Base-by-base conservation (phyloP, 805 yeast genomes). In the Spathaspora sp. region DNA sequence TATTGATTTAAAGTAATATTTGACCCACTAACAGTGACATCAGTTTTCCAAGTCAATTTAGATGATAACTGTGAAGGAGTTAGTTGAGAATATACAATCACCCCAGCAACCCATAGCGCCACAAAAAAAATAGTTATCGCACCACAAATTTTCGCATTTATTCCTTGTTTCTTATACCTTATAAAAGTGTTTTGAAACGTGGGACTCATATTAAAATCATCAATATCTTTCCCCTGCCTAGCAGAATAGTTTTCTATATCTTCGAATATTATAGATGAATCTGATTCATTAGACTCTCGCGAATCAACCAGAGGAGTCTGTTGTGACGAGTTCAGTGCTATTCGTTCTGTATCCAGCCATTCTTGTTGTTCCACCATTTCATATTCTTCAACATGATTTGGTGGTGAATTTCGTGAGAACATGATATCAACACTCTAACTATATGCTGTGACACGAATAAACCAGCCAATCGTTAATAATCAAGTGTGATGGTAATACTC, bases 1-100 rank as follows among this genome's bases (percentile, higher is more conserved):
- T 69, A 74, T 3, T 53, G 46, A 45, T 67, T 67, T 29, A 74
- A 57, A 0, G 71, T 63, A n/a, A 69, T 54, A 51, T 72, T 72
- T 32, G 60, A 55, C 26, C 66, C 67, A 40, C 61, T 59, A 28
- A 65, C 52, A 19, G 48, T 54, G 5, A 64, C 55, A 48, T 56
- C 58, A 3, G 70, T 61, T 3, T 56, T 52, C 56, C 59, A 51
- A 1, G 65, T 56, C 10, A 64, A 61, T 39, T 67, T 62, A 38
- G 57, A 55, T 49, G 63, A 60, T 2, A 53, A 39, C n/a, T 50
- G 52, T 8, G 53, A 47, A 6, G 60, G 60, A 39, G 60, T 48
- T 10, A 58, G 56, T 38, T 57, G 55, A 19, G 76, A 57, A 63
- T 72, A 70, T 12, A 61, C 50, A 2, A 69, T 32, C 1, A 69